Base-by-base conservation (phyloP, 495 filamentous ascomycete species). In the Chlorociboria aeruginascens region DNA sequence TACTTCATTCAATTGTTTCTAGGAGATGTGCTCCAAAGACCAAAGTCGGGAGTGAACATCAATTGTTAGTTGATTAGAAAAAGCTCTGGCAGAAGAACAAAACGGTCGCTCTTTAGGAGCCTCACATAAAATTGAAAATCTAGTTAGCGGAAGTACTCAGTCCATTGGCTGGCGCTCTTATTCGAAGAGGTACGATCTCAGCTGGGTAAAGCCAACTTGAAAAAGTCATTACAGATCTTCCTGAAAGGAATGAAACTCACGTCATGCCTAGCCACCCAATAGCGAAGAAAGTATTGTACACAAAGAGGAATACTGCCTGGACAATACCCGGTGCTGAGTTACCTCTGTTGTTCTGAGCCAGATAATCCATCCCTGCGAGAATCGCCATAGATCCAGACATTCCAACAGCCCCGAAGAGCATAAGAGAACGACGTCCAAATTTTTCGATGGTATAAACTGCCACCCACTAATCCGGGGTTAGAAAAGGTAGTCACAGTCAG, bases 201-300 rank as follows among this genome's bases (percentile, higher is more conserved):
- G 80, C 83, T 1, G 79, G 77, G 57, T 87, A 88, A 17, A 88
- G 66, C 81, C 67, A 31, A 51, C 8, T 28, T 10, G 13, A 45
- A 16, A 9, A 3, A 31, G 25, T 45, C 31, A 40, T 61, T 12
- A n/a, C 32, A 9, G 10, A 33, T 45, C 14, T 16, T 39, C 9
- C 6, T 30, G 32, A 33, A 13, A 25, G 40, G 11, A 16, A 32
- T 32, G 33, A 37, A 45, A 53, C 71, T 40, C 43, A 83, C 44
- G 79, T 81, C 79, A 86, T 86, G 29, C 81, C 82, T 16, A 86
- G 69, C 83, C 82, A 86, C 12, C 82, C 83, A 48, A 85, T 66
- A 4, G 81, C 82, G 54, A 86, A 88, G 67, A 86, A 86, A 1
- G 79, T 81, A 59, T 82, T 82, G 69, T 84, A 86, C 17, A 84